Evolutionary conservation across 345 rosid genomes (phyloP), one percentile per base, ranked within the genome.

Genomic region (Populus alba): DNA sequence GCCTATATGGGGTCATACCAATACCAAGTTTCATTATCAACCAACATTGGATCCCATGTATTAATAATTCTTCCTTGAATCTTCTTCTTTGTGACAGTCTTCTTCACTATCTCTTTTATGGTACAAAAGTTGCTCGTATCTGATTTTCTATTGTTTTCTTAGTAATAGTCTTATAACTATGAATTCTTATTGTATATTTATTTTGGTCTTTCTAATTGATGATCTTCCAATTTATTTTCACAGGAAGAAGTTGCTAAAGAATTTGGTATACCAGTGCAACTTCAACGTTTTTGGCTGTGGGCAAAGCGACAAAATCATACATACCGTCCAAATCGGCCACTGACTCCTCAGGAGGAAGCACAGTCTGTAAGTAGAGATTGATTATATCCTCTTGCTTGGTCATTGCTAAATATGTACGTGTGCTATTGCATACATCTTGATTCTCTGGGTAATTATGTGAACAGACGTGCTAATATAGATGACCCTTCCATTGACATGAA

Each of bases 241-340:
- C 83, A 97, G 99, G 98, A 92, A 81, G 99, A 94, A 83, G 90
- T 94, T 85, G 97, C 98, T 63, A 92, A 88, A 87, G 97, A 92
- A 85, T 94, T 89, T 79, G 97, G 97, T 1, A 75, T 92, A 75
- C 94, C 94, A 4, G 95, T 92, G 61, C 94, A 89, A 81, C 88
- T 83, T 81, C 98, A 90, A 80, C 92, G 98, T 45, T 96, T 91
- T 84, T 96, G 99, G 99, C 87, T 96, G 45, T 94, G 97, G 97
- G 97, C 95, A 68, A 92, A 91, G 87, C 94, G 99, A 51, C 94
- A 91, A 82, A 96, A 96, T 81, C 97, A 94, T 84, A 96, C 98
- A 0, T 92, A 94, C 78, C 98, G 98, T 66, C 97, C 97, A 70
- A 87, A 89, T 82, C 89, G 95, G 66, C 99, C 97, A 65, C 78